Conservation (phyloP, 2,329 filamentous ascomycete species). For the Xylaria sp. region DNA sequence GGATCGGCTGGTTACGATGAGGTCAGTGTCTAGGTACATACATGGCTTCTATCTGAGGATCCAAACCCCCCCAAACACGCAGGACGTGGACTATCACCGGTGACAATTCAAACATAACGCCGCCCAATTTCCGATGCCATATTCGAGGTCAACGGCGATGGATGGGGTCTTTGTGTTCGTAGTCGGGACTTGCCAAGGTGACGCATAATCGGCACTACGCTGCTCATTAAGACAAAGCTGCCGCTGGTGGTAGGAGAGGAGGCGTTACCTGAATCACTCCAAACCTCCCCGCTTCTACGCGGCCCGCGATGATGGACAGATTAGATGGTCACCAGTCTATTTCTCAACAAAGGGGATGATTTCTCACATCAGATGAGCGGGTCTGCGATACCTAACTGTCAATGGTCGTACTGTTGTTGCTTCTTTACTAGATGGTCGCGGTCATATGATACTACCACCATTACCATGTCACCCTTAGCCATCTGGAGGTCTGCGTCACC, state of each 20-base stretch:
- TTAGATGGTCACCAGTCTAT: constrained; percentile 6
- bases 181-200: neutral
- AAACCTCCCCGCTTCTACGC: constrained; percentile 21
- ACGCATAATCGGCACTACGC: constrained; percentile 11
- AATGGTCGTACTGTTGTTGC: neutral
- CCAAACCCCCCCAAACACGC: constrained; percentile 21
- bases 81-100: constrained; percentile 14
- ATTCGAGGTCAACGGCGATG: constrained; percentile 6
- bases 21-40: constrained; percentile 16
- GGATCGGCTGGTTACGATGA: constrained; percentile 23
- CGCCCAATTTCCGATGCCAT: constrained; percentile 1
- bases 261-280: constrained; percentile 19
- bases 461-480: neutral
- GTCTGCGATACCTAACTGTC: neutral
- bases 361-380: neutral
- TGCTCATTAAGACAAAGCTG: constrained; percentile 16
- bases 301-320: constrained; percentile 17
- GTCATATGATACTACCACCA: neutral
- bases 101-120: constrained; percentile 11
- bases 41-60: constrained; percentile 17
- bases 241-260: constrained; percentile 19
- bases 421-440: neutral
- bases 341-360: neutral
- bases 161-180: neutral
- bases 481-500: no score